These are phyloP conservation scores for Mycena vulgaris DNA, from an alignment of 768 basidiomycete genomes.

Conservation along the genomic window DNA sequence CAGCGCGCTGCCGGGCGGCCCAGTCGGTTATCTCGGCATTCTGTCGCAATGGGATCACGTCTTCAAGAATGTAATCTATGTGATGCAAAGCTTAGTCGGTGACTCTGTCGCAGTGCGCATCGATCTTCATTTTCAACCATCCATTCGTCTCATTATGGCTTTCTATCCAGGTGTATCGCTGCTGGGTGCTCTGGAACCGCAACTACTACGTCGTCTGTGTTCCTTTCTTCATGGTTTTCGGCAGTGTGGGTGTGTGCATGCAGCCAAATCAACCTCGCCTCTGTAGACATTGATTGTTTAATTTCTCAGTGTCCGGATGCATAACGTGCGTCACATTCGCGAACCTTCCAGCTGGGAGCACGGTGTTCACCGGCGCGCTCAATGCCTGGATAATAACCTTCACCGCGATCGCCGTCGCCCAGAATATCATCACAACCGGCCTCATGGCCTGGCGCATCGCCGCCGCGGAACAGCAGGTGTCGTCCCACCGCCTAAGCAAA, in stretches of 20 bases:
- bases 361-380: conserved; percentile 38
- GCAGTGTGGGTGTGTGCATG: conserved; percentile 30
- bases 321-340: conserved; percentile 34
- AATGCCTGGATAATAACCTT: conserved; percentile 40
- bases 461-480: conserved; percentile 21
- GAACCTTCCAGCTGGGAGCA: conserved; percentile 10
- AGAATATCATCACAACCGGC: conserved; percentile 43
- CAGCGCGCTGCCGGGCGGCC: conserved; percentile 21
- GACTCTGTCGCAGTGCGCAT: conserved; percentile 29
- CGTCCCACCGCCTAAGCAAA: conserved; percentile 24
- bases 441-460: conserved; percentile 45
- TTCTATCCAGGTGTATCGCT: conserved; percentile 29
- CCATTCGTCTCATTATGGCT: neutral
- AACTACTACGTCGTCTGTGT: conserved; percentile 34
- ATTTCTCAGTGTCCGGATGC: conserved; percentile 37
- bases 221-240: conserved; percentile 36
- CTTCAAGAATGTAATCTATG: conserved; percentile 28
- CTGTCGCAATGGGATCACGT: conserved; percentile 34
- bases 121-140: neutral
- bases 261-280: neutral
- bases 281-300: neutral
- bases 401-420: conserved; percentile 38
- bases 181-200: conserved; percentile 37
- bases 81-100: conserved; percentile 24
- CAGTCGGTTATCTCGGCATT: conserved; percentile 30